A percentile compares a stretch with the other conserved stretches of the same genome.
These are phyloP conservation scores for Clavaria fumosa DNA, from an alignment of 768 basidiomycete species.

Conservation along the genomic window DNA sequence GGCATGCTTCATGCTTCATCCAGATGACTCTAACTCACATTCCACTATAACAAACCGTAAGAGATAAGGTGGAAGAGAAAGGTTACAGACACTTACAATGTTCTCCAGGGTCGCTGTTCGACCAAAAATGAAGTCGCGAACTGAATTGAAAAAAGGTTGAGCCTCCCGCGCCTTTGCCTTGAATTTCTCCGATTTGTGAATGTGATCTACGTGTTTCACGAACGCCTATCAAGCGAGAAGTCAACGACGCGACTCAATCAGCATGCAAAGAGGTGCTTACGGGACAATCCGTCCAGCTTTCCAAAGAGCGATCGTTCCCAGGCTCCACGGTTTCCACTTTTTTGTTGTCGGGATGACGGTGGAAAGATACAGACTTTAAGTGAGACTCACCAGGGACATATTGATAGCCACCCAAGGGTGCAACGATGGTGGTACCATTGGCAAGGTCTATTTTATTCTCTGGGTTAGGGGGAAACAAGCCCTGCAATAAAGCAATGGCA, in stretches of 20 bases:
- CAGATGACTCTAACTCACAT: slow-evolving; percentile 30
- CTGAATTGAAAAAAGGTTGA: slow-evolving; percentile 44
- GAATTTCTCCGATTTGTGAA: slow-evolving; percentile 52
- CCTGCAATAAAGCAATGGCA: slow-evolving; percentile 71
- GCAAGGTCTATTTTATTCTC: slow-evolving; percentile 63
- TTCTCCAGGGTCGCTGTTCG: slow-evolving; percentile 53
- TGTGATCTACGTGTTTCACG: slow-evolving; percentile 41
- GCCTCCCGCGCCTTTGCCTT: slow-evolving; percentile 42
- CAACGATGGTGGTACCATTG: slow-evolving; percentile 53
- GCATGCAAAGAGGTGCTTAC: slow-evolving; percentile 15
- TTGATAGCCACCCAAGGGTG: slow-evolving; percentile 73
- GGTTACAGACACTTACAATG: slow-evolving; percentile 32
- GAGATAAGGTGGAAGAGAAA: background rate
- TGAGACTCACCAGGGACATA: slow-evolving; percentile 56
- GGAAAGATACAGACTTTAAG: slow-evolving; percentile 3
- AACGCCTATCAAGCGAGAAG: slow-evolving; percentile 31
- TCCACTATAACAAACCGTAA: slow-evolving; percentile 38
- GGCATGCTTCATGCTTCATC: background rate
- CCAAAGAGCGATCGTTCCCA: slow-evolving; percentile 65
- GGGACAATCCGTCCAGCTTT: slow-evolving; percentile 57
- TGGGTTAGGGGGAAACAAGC: slow-evolving; percentile 68
- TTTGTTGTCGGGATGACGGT: background rate
- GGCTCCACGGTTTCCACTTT: slow-evolving; percentile 78
- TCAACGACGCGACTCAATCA: background rate
- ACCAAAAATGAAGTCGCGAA: slow-evolving; percentile 61